phyloP scores from a whole-genome alignment of 345 rosid species.

The Pseudoturritis turrita region DNA sequence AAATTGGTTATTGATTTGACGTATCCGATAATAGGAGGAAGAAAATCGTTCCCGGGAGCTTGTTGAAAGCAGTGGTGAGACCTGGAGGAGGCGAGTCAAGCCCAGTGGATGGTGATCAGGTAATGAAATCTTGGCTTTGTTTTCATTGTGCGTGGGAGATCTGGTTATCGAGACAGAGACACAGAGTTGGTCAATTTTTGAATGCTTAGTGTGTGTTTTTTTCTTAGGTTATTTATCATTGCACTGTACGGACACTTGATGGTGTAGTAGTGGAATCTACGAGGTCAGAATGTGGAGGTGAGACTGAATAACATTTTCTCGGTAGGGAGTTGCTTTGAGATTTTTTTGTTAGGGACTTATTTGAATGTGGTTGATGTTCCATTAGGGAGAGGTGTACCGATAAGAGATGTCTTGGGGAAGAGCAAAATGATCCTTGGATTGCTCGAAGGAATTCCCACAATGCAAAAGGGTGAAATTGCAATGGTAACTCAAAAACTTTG shows the following conservation, averaged over 20 bases:
- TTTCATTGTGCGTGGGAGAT: background rate
- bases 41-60: slow-evolving; percentile 83
- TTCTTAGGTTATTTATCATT: slow-evolving; percentile 71
- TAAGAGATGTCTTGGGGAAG: slow-evolving; percentile 78
- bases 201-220: background rate
- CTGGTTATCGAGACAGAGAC: background rate
- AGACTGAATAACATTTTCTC: slow-evolving; percentile 7
- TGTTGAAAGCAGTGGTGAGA: slow-evolving; percentile 86
- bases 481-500: slow-evolving; percentile 43
- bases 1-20: background rate
- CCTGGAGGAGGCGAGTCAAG: slow-evolving; percentile 83
- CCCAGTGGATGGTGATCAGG: slow-evolving; percentile 96
- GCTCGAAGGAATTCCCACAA: slow-evolving; percentile 86
- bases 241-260: slow-evolving; percentile 78
- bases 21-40: slow-evolving; percentile 50
- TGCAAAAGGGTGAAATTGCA: slow-evolving; percentile 93
- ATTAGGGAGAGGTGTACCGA: slow-evolving; percentile 75
- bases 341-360: background rate
- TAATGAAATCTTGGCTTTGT: background rate
- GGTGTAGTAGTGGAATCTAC: slow-evolving; percentile 83
- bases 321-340: background rate
- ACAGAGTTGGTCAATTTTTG: background rate
- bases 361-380: slow-evolving; percentile 3
- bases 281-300: slow-evolving; percentile 77
- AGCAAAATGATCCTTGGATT: slow-evolving; percentile 85